These are phyloP conservation scores for Hydnomerulius pinastri DNA, from an alignment of 768 basidiomycete genomes.

Conservation along the genomic window DNA sequence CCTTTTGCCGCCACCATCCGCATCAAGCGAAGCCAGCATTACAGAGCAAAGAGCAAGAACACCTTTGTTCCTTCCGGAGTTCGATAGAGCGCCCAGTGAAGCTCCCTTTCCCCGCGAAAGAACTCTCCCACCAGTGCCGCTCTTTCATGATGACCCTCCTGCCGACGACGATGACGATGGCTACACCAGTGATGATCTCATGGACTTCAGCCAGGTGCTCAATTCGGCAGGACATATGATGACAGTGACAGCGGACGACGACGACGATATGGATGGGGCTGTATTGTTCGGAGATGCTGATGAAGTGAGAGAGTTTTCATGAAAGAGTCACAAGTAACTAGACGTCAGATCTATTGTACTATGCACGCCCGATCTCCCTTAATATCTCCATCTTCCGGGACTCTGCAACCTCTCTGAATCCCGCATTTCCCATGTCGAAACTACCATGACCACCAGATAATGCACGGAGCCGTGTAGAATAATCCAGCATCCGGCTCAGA, in stretches of 20 bases:
- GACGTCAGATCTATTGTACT: conserved; percentile 14
- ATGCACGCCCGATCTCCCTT: conserved; percentile 76
- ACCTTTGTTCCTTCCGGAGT: conserved; percentile 77
- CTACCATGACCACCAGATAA: conserved; percentile 79
- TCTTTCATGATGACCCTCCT: conserved; percentile 38
- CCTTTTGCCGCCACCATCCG: conserved; percentile 32
- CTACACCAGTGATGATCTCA: conserved; percentile 55
- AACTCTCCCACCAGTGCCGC: conserved; percentile 42
- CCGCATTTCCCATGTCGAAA: conserved; percentile 80
- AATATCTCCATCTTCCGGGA: conserved; percentile 70
- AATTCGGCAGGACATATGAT: conserved; percentile 56
- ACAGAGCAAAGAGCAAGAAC: conserved; percentile 46
- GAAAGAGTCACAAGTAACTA: conserved; percentile 15
- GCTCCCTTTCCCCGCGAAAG: conserved; percentile 30
- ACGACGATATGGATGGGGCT: conserved; percentile 73
- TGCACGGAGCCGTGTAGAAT: conserved; percentile 74
- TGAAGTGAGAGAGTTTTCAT: conserved; percentile 62
- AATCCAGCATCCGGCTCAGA: conserved; percentile 81
- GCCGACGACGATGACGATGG: conserved; percentile 34
- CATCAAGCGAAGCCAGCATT: conserved; percentile 13
- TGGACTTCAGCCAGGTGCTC: conserved; percentile 75
- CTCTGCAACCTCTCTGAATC: conserved; percentile 69
- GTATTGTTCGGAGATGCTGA: conserved; percentile 84
- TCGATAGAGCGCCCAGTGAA: conserved; percentile 44
- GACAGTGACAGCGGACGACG: conserved; percentile 65